phyloP scores from a whole-genome alignment of 1,139 yeast species.

The Nakaseomyces bracarensis region DNA sequence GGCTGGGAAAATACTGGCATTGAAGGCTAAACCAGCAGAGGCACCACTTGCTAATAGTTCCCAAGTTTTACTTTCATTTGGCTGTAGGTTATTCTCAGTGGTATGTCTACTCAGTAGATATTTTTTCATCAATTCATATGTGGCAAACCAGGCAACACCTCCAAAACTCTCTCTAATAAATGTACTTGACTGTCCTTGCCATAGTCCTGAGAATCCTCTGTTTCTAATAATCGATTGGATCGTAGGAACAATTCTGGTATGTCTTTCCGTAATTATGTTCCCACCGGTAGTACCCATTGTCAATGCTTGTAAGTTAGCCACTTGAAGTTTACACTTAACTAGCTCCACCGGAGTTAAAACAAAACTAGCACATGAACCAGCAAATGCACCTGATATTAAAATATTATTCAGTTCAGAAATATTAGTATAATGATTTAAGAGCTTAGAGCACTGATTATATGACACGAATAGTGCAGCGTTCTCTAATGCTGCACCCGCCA shows the following conservation, averaged over 20 bases:
- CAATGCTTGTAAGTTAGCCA: constrained; percentile 38
- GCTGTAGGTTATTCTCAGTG: background rate
- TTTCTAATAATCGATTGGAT: constrained; percentile 38
- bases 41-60: constrained; percentile 75
- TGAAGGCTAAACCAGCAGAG: constrained; percentile 74
- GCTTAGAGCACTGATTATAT: constrained; percentile 43
- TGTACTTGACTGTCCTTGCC: constrained; percentile 88
- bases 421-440: constrained; percentile 22
- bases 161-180: constrained; percentile 79
- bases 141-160: constrained; percentile 90
- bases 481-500: constrained; percentile 82
- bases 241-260: constrained; percentile 33
- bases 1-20: constrained; percentile 74
- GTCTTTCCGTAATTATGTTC: constrained; percentile 11
- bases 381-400: constrained; percentile 62
- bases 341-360: constrained; percentile 85
- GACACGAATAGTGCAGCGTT: constrained; percentile 64
- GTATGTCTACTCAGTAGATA: constrained; percentile 33
- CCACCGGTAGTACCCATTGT: background rate
- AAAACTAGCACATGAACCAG: constrained; percentile 79
- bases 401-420: constrained; percentile 37
- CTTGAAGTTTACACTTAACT: constrained; percentile 82
- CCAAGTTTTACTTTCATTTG: constrained; percentile 36
- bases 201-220: constrained; percentile 56
- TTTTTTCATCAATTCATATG: constrained; percentile 55